phyloP scores from a whole-genome alignment of 768 basidiomycete species.

The Panaeolus papilionaceus region DNA sequence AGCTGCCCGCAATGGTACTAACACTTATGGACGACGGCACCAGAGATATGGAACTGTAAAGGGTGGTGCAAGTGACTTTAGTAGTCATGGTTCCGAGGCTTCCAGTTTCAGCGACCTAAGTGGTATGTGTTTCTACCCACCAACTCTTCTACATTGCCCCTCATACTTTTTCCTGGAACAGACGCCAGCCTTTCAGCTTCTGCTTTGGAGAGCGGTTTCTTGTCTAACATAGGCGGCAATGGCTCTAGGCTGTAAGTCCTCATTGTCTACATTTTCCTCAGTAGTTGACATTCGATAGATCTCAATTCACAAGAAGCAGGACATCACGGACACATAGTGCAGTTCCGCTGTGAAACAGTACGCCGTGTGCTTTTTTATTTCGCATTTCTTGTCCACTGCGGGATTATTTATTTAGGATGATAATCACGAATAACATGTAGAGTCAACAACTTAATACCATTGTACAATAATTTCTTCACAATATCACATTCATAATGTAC shows the following conservation, averaged over 20 bases:
- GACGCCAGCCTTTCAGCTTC: constrained; percentile 81
- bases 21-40: constrained; percentile 50
- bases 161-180: constrained; percentile 28
- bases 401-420: constrained; percentile 1
- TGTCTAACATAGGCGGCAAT: constrained; percentile 74
- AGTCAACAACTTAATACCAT: neutral
- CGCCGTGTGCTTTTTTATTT: neutral
- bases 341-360: constrained; percentile 25
- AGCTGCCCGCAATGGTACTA: constrained; percentile 61
- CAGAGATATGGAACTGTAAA: constrained; percentile 52
- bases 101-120: constrained; percentile 89
- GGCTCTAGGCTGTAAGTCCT: constrained; percentile 73
- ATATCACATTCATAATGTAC: neutral
- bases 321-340: constrained; percentile 35
- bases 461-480: neutral
- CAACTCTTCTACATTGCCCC: constrained; percentile 14
- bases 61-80: constrained; percentile 58
- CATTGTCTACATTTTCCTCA: neutral
- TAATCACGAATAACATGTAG: neutral
- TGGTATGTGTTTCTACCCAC: constrained; percentile 50
- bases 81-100: constrained; percentile 73
- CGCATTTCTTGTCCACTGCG: neutral
- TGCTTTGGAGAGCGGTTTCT: constrained; percentile 78
- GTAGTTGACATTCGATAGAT: constrained; percentile 31
- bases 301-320: constrained; percentile 44